Conservation (phyloP, 2,329 filamentous ascomycete genomes). For the Apiospora malaysiana region DNA sequence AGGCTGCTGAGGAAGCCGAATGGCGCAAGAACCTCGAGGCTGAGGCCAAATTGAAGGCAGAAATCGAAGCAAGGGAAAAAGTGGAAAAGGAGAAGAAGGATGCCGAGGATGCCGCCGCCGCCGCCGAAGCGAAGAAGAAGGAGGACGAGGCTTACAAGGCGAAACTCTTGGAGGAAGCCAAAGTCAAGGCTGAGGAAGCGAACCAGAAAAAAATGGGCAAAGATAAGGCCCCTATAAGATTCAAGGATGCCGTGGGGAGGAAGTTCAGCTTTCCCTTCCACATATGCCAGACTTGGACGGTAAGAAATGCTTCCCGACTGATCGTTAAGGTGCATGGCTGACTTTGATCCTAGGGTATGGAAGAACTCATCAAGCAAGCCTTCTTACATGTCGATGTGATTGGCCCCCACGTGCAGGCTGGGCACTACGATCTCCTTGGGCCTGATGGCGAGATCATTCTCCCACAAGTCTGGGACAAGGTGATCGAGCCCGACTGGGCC, state of each 20-base stretch:
- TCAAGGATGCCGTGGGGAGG: conserved; percentile 88
- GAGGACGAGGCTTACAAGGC: conserved; percentile 45
- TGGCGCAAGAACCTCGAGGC: conserved; percentile 37
- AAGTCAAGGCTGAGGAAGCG: conserved; percentile 51
- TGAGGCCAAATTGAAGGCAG: conserved; percentile 46
- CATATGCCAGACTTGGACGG: conserved; percentile 82
- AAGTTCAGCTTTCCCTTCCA: conserved; percentile 94
- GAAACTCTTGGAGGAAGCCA: conserved; percentile 54
- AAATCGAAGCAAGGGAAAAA: conserved; percentile 47
- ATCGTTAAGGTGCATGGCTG: conserved; percentile 30
- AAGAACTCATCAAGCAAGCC: conserved; percentile 83
- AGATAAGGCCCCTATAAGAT: conserved; percentile 78
- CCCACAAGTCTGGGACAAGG: conserved; percentile 80
- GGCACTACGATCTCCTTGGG: conserved; percentile 81
- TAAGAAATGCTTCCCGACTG: conserved; percentile 51
- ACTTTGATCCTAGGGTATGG: conserved; percentile 69
- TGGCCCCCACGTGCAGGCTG: conserved; percentile 76
- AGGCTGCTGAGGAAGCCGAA: conserved; percentile 29
- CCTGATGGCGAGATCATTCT: conserved; percentile 84
- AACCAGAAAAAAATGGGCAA: conserved; percentile 55
- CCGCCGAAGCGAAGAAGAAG: conserved; percentile 55
- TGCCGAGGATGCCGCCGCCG: conserved; percentile 39
- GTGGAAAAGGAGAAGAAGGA: conserved; percentile 45
- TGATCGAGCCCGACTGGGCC: conserved; percentile 78
- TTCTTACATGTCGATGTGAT: conserved; percentile 80